phyloP scores from a whole-genome alignment of 345 rosid genomes.

The Eucalyptus guilfoylei region DNA sequence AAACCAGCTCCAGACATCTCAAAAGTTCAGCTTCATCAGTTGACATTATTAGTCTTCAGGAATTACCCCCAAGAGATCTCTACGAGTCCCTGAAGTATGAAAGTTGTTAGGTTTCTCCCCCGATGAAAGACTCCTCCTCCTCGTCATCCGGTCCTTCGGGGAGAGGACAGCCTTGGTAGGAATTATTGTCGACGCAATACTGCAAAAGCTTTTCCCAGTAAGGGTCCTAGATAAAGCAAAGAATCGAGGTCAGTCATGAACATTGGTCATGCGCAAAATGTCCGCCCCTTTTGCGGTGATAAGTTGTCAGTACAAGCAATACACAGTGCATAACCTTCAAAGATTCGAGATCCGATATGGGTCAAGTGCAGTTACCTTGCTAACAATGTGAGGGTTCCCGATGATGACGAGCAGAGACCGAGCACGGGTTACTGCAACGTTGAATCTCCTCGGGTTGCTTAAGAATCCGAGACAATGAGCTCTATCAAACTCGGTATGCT shows the following conservation, averaged over 20 bases:
- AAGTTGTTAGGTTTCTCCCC: not conserved
- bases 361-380: conserved; percentile 19
- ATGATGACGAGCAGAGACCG: conserved; percentile 34
- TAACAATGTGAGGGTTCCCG: conserved; percentile 45
- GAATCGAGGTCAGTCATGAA: not conserved
- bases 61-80: not conserved
- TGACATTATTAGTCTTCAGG: not conserved
- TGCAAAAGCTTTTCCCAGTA: conserved; percentile 37
- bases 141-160: conserved; percentile 12
- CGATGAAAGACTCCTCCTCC: not conserved
- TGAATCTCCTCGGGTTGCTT: conserved; percentile 50
- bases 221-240: conserved; percentile 18
- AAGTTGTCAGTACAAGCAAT: not conserved
- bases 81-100: not conserved
- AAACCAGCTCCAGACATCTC: not conserved
- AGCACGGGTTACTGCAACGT: conserved; percentile 48
- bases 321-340: not conserved
- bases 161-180: conserved; percentile 35
- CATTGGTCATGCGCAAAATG: not conserved
- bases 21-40: not conserved
- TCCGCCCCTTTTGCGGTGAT: not conserved
- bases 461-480: conserved; percentile 31
- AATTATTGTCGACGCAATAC: conserved; percentile 29
- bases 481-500: conserved; percentile 35
- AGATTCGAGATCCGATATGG: not conserved